A percentile compares a stretch with the other conserved stretches of the same genome.
Conservation (phyloP, 495 filamentous ascomycete genomes). For the Aspergillus sparsus region DNA sequence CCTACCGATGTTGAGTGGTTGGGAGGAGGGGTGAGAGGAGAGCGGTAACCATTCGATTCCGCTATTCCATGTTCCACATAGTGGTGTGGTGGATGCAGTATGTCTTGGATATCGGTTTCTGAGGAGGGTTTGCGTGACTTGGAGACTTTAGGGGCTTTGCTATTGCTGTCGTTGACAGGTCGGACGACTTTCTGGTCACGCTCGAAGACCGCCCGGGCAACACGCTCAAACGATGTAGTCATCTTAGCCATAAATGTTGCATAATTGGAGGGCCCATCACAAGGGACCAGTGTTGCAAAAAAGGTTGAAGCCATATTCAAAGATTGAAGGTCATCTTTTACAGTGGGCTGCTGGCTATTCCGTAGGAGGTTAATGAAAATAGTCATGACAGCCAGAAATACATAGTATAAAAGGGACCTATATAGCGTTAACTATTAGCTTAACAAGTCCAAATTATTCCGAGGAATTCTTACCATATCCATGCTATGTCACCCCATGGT, state of each 20-base stretch:
- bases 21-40: not conserved
- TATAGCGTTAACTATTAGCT: conserved; percentile 11
- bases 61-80: not conserved
- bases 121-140: conserved; percentile 6
- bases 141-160: conserved; percentile 14
- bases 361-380: conserved; percentile 94
- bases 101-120: conserved; percentile 11
- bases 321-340: conserved; percentile 78
- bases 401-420: conserved; percentile 93
- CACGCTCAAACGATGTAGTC: conserved; percentile 86
- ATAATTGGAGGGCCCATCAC: conserved; percentile 67
- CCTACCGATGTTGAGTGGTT: conserved; percentile 13
- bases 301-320: conserved; percentile 90
- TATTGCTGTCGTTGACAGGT: conserved; percentile 2
- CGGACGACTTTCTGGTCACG: conserved; percentile 72
- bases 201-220: conserved; percentile 83
- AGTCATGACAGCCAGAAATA: conserved; percentile 87
- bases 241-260: conserved; percentile 88
- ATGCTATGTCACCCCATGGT: conserved; percentile 87
- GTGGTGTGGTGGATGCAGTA: conserved; percentile 2
- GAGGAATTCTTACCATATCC: conserved; percentile 73
- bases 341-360: conserved; percentile 76
- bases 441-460: not conserved
- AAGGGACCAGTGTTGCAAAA: conserved; percentile 67
- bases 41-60: conserved; percentile 8